Conservation (phyloP, 2,329 filamentous ascomycete genomes). For the Alternaria alternata region DNA sequence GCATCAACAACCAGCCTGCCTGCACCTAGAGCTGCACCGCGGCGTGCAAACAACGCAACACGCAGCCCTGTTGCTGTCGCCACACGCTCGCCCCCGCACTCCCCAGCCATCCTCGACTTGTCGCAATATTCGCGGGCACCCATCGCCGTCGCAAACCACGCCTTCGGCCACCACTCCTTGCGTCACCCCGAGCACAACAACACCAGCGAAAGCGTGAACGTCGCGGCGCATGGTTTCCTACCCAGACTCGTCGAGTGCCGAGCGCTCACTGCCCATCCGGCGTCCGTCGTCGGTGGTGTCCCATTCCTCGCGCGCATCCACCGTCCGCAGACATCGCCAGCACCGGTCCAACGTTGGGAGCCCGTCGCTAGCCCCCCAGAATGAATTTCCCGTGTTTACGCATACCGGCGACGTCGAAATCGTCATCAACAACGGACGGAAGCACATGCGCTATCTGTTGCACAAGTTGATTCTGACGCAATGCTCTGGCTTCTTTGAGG, state of each 20-base stretch:
- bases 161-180: conserved; percentile 1
- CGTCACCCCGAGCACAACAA: conserved; percentile 11
- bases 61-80: conserved; percentile 41
- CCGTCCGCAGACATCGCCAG: conserved; percentile 72
- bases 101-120: conserved; percentile 22
- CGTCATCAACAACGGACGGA: conserved; percentile 71
- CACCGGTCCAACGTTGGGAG: conserved; percentile 83
- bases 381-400: conserved; percentile 91
- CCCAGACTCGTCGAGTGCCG: conserved; percentile 61
- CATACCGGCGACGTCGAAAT: conserved; percentile 95
- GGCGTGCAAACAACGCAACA: conserved; percentile 36
- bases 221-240: conserved; percentile 67
- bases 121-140: conserved; percentile 7
- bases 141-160: conserved; percentile 8
- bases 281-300: conserved; percentile 71
- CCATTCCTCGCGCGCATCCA: conserved; percentile 60
- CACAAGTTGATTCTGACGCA: conserved; percentile 87
- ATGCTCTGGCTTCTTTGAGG: conserved; percentile 93
- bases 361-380: conserved; percentile 72
- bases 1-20: conserved; percentile 16
- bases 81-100: conserved; percentile 22
- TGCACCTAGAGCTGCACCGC: conserved; percentile 29
- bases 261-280: conserved; percentile 66
- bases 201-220: conserved; percentile 10
- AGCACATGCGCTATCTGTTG: conserved; percentile 84